Percentiles rank a stretch among this genome's conserved stretches.
Evolutionary conservation across 805 yeast species (phyloP).

Genomic region (Schwanniomyces occidentalis): DNA sequence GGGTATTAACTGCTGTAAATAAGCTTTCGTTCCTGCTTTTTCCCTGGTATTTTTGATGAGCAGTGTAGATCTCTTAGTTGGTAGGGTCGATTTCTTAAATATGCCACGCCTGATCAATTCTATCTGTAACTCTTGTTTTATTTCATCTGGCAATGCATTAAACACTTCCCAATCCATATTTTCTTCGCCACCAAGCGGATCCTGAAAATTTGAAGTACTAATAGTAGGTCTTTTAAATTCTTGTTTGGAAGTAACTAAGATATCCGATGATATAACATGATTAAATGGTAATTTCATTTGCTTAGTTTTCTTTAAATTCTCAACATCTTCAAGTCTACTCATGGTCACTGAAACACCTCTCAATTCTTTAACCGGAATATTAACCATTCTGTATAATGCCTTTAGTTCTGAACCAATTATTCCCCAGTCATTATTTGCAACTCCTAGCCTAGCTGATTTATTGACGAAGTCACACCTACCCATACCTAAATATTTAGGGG

Average conservation of each 20-base stretch:
- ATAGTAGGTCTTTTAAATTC: too few species aligned
- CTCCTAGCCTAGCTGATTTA: constrained; percentile 59
- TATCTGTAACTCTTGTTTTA: constrained; percentile 58
- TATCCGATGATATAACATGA: too few species aligned
- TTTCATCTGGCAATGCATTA: constrained; percentile 61
- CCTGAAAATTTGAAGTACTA: too few species aligned
- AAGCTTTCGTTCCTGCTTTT: constrained; percentile 20
- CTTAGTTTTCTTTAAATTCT: constrained; percentile 15
- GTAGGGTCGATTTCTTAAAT: neutral
- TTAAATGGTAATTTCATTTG: constrained; percentile 29
- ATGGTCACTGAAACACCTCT: constrained; percentile 79
- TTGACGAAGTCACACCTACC: constrained; percentile 72
- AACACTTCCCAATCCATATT: constrained; percentile 68
- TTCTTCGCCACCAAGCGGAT: constrained; percentile 5
- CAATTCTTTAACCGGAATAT: constrained; percentile 64
- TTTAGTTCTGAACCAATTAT: constrained; percentile 60
- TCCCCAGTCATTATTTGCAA: constrained; percentile 60
- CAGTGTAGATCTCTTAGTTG: neutral
- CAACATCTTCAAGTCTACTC: constrained; percentile 51
- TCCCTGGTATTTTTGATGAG: neutral
- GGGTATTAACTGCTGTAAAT: constrained; percentile 40
- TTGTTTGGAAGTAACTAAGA: too few species aligned
- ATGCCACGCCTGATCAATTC: constrained; percentile 51
- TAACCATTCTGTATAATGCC: constrained; percentile 53
- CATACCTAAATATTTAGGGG: constrained; percentile 82